phyloP scores from a whole-genome alignment of 495 filamentous ascomycete genomes.

The Lichenothelia convexa region DNA sequence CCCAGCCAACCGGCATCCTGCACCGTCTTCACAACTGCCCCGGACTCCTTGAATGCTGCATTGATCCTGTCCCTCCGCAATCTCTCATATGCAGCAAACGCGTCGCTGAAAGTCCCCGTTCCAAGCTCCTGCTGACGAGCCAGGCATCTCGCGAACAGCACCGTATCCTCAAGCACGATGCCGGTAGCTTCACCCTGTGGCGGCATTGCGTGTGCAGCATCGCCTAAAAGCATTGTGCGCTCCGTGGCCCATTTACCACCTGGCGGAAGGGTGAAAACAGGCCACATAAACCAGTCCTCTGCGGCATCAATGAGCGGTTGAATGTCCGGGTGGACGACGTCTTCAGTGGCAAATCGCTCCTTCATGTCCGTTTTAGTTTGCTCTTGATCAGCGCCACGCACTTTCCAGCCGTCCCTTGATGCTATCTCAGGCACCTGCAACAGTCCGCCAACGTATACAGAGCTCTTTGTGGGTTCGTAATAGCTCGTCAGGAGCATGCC shows the following conservation, averaged over 20 bases:
- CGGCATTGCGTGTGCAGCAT: no score
- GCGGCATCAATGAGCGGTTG: constrained; percentile 28
- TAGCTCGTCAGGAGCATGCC: constrained; percentile 35
- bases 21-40: no score
- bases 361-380: constrained; percentile 26
- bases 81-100: no score
- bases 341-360: constrained; percentile 27
- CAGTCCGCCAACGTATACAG: constrained; percentile 37
- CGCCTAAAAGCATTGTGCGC: no score
- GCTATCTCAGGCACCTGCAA: constrained; percentile 31
- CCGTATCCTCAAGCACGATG: no score
- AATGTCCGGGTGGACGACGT: constrained; percentile 29
- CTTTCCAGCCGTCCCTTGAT: constrained; percentile 30
- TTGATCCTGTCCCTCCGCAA: no score
- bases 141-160: no score
- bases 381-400: constrained; percentile 22
- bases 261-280: constrained; percentile 36
- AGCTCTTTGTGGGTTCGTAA: constrained; percentile 25
- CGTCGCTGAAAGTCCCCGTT: no score
- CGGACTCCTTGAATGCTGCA: no score
- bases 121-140: no score
- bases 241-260: constrained; percentile 32
- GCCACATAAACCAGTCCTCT: constrained; percentile 39
- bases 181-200: no score
- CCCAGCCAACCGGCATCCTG: no score